Evolutionary conservation across 306 rosid genomes (phyloP).

Genomic region (Prunus campanulata): DNA sequence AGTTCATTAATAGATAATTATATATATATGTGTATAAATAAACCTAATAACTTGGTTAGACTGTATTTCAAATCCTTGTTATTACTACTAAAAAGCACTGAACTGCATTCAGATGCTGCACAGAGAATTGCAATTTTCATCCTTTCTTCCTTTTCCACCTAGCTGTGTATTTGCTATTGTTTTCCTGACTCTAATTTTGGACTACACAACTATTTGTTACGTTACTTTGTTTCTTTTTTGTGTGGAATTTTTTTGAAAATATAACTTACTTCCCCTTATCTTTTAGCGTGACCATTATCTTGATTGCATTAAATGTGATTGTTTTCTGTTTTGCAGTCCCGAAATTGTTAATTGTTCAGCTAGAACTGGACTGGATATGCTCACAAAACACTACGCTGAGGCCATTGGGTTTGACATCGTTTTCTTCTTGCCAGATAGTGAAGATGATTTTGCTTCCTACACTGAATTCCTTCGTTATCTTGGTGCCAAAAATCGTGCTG

Average conservation of each 20-base stretch:
- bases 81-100: neutral
- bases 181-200: neutral
- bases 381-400: constrained; percentile 83
- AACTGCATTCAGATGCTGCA: neutral
- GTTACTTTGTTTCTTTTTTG: neutral
- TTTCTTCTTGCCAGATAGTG: constrained; percentile 96
- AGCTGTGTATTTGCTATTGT: too few species aligned
- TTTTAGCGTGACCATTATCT: neutral
- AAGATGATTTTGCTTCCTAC: constrained; percentile 98
- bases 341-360: constrained; percentile 95
- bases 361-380: constrained; percentile 95
- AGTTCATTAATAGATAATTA: neutral
- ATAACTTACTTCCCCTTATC: neutral
- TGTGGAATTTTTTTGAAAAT: neutral
- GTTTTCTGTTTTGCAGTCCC: constrained; percentile 70
- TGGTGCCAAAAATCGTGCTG: constrained; percentile 92
- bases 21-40: neutral
- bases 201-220: neutral
- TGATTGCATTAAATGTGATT: constrained; percentile 11
- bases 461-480: constrained; percentile 94
- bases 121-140: neutral
- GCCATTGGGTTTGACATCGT: constrained; percentile 89
- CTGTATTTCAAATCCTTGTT: neutral
- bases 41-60: neutral
- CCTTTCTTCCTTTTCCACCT: neutral